phyloP scores from a whole-genome alignment of 768 basidiomycete species.

The Mycena vulgaris region DNA sequence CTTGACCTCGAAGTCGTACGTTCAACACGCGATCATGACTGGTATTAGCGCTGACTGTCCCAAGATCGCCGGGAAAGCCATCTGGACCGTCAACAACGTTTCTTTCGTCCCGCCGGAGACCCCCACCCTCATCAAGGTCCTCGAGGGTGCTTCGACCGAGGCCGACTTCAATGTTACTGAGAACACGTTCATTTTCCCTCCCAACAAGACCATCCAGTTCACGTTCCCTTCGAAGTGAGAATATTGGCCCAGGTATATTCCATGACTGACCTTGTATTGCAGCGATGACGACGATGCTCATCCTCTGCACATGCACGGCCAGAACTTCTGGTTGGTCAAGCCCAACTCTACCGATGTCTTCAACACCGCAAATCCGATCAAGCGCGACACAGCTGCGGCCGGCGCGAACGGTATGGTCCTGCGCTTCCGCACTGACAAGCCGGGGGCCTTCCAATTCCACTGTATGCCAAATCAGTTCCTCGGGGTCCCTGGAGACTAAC shows the following conservation, averaged over 20 bases:
- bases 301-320: conserved; percentile 50
- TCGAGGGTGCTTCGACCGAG: conserved; percentile 51
- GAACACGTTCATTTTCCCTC: conserved; percentile 57
- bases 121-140: conserved; percentile 49
- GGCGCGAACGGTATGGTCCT: conserved; percentile 50
- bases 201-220: conserved; percentile 56
- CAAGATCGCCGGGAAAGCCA: conserved; percentile 40
- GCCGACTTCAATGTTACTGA: conserved; percentile 52
- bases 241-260: conserved; percentile 29
- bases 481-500: background rate
- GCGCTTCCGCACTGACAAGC: conserved; percentile 70
- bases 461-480: too few species aligned
- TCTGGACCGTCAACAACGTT: conserved; percentile 53
- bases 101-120: conserved; percentile 40
- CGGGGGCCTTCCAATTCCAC: conserved; percentile 48
- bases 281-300: conserved; percentile 18
- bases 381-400: conserved; percentile 43
- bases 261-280: background rate
- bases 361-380: conserved; percentile 66
- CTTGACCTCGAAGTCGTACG: conserved; percentile 17
- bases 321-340: conserved; percentile 59
- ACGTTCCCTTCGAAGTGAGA: conserved; percentile 51
- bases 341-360: conserved; percentile 47
- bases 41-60: conserved; percentile 38
- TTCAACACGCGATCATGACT: conserved; percentile 43